phyloP scores from a whole-genome alignment of 2,329 filamentous ascomycete genomes.

The Tolypocladium amazonense region DNA sequence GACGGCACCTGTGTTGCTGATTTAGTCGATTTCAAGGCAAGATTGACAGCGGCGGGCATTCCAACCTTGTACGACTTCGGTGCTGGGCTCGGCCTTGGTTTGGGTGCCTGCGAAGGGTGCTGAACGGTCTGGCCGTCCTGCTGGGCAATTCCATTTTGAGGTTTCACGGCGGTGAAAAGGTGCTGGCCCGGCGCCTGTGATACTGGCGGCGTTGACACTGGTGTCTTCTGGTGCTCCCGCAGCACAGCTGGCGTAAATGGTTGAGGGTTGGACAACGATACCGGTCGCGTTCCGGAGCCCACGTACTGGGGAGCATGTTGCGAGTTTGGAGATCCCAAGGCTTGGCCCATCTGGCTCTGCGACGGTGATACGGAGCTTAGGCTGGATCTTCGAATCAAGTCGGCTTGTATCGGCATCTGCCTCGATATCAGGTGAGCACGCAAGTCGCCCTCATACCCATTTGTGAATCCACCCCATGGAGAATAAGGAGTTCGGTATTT shows the following conservation, averaged over 20 bases:
- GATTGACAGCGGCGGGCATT: constrained; percentile 12
- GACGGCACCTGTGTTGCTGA: constrained; percentile 20
- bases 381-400: constrained; percentile 16
- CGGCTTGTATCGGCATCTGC: constrained; percentile 20
- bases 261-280: background rate
- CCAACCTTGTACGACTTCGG: constrained; percentile 23
- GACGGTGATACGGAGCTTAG: constrained; percentile 3
- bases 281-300: background rate
- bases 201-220: constrained; percentile 3
- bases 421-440: constrained; percentile 31
- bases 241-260: background rate
- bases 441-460: constrained; percentile 46
- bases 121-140: background rate
- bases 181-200: background rate
- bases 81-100: constrained; percentile 12
- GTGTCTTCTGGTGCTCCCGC: constrained; percentile 5
- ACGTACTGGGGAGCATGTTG: constrained; percentile 1
- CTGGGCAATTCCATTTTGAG: background rate
- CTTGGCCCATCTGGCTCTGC: background rate
- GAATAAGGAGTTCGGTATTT: constrained; percentile 52
- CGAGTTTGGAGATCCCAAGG: background rate
- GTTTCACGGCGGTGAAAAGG: background rate
- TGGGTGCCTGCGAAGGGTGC: constrained; percentile 6
- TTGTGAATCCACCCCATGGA: constrained; percentile 46
- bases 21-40: constrained; percentile 16